Percentiles rank a stretch among this genome's conserved stretches.
Evolutionary conservation across 2,329 filamentous ascomycete species (phyloP).

Genomic region (Colletotrichum coccodes): DNA sequence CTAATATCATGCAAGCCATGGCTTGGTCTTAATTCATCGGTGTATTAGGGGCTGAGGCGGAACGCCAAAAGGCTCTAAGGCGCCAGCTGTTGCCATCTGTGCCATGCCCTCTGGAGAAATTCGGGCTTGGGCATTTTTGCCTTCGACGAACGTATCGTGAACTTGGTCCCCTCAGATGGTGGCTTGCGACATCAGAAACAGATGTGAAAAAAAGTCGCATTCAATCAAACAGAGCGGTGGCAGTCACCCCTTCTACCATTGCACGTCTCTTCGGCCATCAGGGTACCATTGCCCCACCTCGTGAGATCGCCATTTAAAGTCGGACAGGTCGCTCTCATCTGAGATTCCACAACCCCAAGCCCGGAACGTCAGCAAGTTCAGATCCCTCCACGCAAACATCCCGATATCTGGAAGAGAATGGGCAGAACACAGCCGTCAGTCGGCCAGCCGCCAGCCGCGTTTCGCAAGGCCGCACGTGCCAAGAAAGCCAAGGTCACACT

Average conservation of each 20-base stretch:
- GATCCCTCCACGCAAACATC: background rate
- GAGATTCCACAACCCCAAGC: too few relatives aligned
- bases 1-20: conserved; percentile 16
- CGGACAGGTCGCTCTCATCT: background rate
- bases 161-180: background rate
- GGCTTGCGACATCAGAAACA: background rate
- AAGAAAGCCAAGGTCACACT: conserved; percentile 67
- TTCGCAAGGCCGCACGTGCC: conserved; percentile 50
- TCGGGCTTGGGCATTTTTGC: background rate
- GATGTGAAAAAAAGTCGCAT: background rate
- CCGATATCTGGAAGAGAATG: background rate
- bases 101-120: background rate
- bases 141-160: background rate
- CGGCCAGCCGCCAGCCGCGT: conserved; percentile 29
- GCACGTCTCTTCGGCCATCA: background rate
- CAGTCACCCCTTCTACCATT: background rate
- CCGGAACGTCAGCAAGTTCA: background rate
- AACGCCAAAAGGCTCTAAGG: background rate
- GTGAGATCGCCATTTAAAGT: background rate
- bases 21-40: background rate
- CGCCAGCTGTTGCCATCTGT: background rate
- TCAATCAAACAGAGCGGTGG: background rate
- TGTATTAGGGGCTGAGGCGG: background rate
- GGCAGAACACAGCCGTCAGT: conserved; percentile 29
- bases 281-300: background rate